These are phyloP conservation scores for Trametes maxima DNA, from an alignment of 768 basidiomycete species.

Conservation along the genomic window DNA sequence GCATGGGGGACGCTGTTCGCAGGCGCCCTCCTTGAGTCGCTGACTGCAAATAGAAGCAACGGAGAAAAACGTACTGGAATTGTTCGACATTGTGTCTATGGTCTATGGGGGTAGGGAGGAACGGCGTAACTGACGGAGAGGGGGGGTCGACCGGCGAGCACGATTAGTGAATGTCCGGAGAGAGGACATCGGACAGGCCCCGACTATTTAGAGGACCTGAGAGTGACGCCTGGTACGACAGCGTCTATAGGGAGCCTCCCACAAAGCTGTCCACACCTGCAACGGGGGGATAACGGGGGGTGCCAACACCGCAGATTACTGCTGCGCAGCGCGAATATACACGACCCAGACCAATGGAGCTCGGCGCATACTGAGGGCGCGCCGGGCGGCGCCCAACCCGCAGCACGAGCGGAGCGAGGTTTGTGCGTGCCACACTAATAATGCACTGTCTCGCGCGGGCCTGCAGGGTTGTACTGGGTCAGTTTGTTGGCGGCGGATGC, in stretches of 20 bases:
- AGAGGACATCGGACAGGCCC: background rate
- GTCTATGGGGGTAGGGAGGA: background rate
- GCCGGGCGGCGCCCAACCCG: background rate
- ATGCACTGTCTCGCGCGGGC: background rate
- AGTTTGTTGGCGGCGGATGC: background rate
- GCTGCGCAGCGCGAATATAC: slow-evolving; percentile 3
- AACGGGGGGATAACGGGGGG: background rate
- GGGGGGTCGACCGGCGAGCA: slow-evolving; percentile 9
- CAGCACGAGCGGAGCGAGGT: background rate
- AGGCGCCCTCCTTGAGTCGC: background rate
- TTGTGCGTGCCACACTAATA: background rate
- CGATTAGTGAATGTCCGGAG: slow-evolving; percentile 5
- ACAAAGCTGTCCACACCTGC: slow-evolving; percentile 5
- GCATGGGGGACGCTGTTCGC: slow-evolving; percentile 1
- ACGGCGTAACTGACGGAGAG: background rate
- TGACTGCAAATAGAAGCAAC: background rate
- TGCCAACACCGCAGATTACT: background rate
- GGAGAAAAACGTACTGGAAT: background rate
- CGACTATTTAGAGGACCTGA: background rate
- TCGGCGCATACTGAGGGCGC: background rate
- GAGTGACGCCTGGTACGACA: slow-evolving; percentile 16
- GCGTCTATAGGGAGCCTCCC: slow-evolving; percentile 1
- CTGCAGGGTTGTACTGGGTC: background rate
- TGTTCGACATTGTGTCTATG: background rate
- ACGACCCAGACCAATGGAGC: background rate